phyloP scores from a whole-genome alignment of 495 filamentous ascomycete species.

The Trichocladium uniseriatum region DNA sequence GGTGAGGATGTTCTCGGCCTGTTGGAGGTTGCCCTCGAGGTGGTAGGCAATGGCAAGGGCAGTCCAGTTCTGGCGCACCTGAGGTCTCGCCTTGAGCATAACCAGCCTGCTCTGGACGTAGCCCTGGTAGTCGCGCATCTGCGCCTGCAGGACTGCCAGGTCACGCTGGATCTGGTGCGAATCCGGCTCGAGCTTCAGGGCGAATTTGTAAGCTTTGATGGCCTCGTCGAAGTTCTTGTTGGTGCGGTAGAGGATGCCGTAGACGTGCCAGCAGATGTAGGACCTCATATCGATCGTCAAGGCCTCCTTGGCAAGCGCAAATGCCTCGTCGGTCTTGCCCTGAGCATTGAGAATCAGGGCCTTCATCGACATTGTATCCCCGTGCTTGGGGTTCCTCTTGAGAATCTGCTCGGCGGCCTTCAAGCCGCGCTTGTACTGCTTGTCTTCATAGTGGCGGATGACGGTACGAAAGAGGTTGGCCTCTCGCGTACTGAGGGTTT shows the following conservation, averaged over 20 bases:
- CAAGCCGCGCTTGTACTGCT: conserved; percentile 97
- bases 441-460: conserved; percentile 90
- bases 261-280: conserved; percentile 99
- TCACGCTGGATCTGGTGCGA: conserved; percentile 91
- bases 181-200: conserved; percentile 82
- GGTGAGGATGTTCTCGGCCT: conserved; percentile 83
- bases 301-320: conserved; percentile 81
- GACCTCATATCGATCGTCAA: conserved; percentile 94
- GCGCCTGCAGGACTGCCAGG: conserved; percentile 82
- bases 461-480: conserved; percentile 85
- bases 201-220: conserved; percentile 97
- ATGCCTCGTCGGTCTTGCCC: conserved; percentile 87
- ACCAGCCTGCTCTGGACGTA: conserved; percentile 76
- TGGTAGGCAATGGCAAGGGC: conserved; percentile 89
- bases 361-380: conserved; percentile 98
- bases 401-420: conserved; percentile 93
- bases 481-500: conserved; percentile 83
- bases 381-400: conserved; percentile 87
- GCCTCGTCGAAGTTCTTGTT: conserved; percentile 97
- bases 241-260: conserved; percentile 85
- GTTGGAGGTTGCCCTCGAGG: conserved; percentile 67
- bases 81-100: conserved; percentile 76
- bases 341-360: conserved; percentile 89
- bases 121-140: conserved; percentile 93
- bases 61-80: conserved; percentile 86